phyloP scores from a whole-genome alignment of 2,329 filamentous ascomycete genomes.

The Epichloe scottii region DNA sequence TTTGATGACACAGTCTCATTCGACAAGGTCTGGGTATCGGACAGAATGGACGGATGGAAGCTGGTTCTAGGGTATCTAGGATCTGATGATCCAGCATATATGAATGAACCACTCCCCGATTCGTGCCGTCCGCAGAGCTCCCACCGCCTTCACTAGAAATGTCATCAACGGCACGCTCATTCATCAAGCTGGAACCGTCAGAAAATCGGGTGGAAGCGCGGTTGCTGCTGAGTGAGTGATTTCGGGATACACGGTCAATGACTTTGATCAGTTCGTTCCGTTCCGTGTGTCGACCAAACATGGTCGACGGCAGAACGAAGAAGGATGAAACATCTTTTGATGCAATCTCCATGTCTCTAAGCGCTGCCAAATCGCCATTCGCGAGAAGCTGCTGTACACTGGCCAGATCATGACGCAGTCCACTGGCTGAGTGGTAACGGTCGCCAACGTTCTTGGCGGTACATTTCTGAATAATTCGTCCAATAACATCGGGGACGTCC shows the following conservation, averaged over 20 bases:
- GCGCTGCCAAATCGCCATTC: constrained; percentile 57
- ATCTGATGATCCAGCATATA: constrained; percentile 31
- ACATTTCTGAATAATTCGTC: constrained; percentile 79
- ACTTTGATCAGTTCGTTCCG: constrained; percentile 56
- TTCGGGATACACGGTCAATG: constrained; percentile 63
- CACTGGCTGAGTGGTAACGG: constrained; percentile 79
- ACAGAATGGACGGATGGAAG: constrained; percentile 28
- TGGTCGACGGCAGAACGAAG: constrained; percentile 70
- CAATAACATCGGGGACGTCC: constrained; percentile 74
- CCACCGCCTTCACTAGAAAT: constrained; percentile 43
- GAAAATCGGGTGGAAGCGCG: constrained; percentile 34
- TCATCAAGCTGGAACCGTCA: constrained; percentile 41
- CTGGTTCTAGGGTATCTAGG: constrained; percentile 24
- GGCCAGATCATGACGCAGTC: constrained; percentile 68
- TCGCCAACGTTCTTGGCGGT: constrained; percentile 80
- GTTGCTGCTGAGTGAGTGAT: constrained; percentile 38
- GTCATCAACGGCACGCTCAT: constrained; percentile 37
- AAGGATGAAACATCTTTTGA: constrained; percentile 85
- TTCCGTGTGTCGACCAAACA: constrained; percentile 70
- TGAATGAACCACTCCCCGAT: constrained; percentile 37
- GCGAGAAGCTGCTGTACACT: constrained; percentile 62
- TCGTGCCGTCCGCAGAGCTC: constrained; percentile 42
- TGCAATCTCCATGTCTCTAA: constrained; percentile 65
- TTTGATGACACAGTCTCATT: constrained; percentile 35
- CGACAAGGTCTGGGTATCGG: constrained; percentile 28